Evolutionary conservation across 2,329 filamentous ascomycete genomes (phyloP), one percentile per base, ranked within the genome.

Genomic region (Xylaria sp.): DNA sequence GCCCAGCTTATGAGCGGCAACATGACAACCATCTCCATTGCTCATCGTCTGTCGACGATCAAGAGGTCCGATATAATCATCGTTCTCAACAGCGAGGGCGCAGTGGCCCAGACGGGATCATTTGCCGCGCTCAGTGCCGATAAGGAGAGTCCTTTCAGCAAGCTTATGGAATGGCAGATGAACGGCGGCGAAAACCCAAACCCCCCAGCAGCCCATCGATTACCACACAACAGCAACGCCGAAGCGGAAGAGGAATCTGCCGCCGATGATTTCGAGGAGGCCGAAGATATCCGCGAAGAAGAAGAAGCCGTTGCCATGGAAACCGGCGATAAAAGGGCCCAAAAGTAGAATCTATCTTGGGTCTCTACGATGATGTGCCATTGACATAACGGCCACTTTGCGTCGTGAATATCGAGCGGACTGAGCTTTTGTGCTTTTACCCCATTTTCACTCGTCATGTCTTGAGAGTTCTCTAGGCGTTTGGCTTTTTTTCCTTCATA

Each of bases 91-190:
- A 85, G 82, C 59, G 88, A 97, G 69, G 95, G 94, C 63, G 88
- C 83, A 60, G 93, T 99, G 2, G 94, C 93, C 2, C 93, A 99
- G 74, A 89, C 90, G 64, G 94, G 94, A 59, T 89, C 88, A 59
- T 99, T 96, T 73, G 77, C 81, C 23, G 83, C 91, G 64, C 82
- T 99, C 19, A 89, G 87, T 55, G 79, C 83, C 4, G 85, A 91
- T 61, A 82, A 83, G 13, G 79, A 88, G 8, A 95, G 93, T 55
- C 91, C 92, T 1, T 99, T 99, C 71, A 93, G 87, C 68, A 94
- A 89, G 76, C 80, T 99, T 56, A 99, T 99, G 94, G 93, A 97
- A 75, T 97, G 92, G 92, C 94, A 99, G 76, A 90, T 97, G 85
- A 94, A 83, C 68, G 93, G 92, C 10, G 89, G 89, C 7, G 91